phyloP scores from a whole-genome alignment of 352 stramenopile genomes.

The Phytophthora podocarpi region DNA sequence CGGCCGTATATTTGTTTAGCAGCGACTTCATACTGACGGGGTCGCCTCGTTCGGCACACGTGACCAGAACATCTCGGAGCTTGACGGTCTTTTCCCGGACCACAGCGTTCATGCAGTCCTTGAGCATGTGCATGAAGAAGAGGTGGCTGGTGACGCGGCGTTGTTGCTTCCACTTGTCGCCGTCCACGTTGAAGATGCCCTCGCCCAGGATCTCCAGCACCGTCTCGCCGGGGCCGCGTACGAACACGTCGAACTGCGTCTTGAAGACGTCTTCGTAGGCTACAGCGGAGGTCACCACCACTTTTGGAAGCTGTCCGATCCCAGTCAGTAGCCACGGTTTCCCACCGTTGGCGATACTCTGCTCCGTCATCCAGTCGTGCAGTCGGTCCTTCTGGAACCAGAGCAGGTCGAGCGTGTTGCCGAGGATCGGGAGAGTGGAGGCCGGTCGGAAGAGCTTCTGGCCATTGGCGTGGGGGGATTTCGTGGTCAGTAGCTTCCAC shows the following conservation, averaged over 20 bases:
- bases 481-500: constrained; percentile 6
- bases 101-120: constrained; percentile 45
- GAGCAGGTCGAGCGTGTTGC: constrained; percentile 53
- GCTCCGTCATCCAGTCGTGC: constrained; percentile 60
- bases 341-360: constrained; percentile 34
- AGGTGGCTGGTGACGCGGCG: constrained; percentile 87
- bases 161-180: constrained; percentile 63
- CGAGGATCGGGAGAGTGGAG: constrained; percentile 46
- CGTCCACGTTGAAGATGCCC: constrained; percentile 72
- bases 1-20: constrained; percentile 54
- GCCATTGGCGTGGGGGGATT: not conserved
- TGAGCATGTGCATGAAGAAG: constrained; percentile 66
- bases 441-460: constrained; percentile 18
- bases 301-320: constrained; percentile 34
- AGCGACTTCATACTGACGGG: constrained; percentile 46
- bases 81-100: constrained; percentile 48
- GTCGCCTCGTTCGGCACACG: constrained; percentile 18
- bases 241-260: constrained; percentile 54
- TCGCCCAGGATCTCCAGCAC: constrained; percentile 54
- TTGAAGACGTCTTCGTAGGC: constrained; percentile 57
- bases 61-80: constrained; percentile 40
- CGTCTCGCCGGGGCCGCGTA: constrained; percentile 48
- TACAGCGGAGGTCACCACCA: constrained; percentile 38
- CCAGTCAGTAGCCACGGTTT: constrained; percentile 40
- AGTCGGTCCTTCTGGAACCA: constrained; percentile 50